These are phyloP conservation scores for Trametes versicolor DNA, from an alignment of 1,284 basidiomycete genomes.

Conservation along the genomic window DNA sequence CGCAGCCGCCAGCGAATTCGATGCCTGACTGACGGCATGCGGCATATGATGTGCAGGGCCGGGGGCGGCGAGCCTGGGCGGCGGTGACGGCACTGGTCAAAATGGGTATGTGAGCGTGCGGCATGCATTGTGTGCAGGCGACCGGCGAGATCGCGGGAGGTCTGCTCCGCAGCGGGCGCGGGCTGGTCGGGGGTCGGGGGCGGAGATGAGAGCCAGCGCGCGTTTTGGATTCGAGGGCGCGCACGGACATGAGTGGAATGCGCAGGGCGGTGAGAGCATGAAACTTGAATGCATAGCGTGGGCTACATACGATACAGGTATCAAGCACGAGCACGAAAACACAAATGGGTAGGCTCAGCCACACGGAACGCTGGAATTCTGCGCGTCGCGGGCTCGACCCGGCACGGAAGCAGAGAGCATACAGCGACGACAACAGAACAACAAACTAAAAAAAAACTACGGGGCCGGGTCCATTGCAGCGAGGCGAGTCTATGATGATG, in stretches of 20 bases:
- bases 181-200: neutral
- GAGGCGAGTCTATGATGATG: constrained; percentile 21
- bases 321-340: neutral
- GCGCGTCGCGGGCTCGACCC: neutral
- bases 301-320: neutral
- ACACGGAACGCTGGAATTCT: neutral
- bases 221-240: neutral
- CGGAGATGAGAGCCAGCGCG: constrained; percentile 6
- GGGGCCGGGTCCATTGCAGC: constrained; percentile 8
- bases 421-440: neutral
- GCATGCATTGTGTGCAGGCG: no score
- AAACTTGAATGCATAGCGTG: neutral
- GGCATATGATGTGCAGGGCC: neutral
- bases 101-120: neutral
- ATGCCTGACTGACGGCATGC: neutral
- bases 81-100: neutral
- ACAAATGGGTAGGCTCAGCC: neutral
- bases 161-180: neutral
- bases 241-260: neutral
- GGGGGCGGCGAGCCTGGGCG: neutral
- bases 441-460: neutral
- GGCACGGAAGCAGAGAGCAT: neutral
- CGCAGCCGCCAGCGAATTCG: neutral
- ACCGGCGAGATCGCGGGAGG: no score
- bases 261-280: neutral